Evolutionary conservation across 2,329 filamentous ascomycete species (phyloP), one percentile per base, ranked within the genome.

Genomic region (Thielaviopsis euricoi): DNA sequence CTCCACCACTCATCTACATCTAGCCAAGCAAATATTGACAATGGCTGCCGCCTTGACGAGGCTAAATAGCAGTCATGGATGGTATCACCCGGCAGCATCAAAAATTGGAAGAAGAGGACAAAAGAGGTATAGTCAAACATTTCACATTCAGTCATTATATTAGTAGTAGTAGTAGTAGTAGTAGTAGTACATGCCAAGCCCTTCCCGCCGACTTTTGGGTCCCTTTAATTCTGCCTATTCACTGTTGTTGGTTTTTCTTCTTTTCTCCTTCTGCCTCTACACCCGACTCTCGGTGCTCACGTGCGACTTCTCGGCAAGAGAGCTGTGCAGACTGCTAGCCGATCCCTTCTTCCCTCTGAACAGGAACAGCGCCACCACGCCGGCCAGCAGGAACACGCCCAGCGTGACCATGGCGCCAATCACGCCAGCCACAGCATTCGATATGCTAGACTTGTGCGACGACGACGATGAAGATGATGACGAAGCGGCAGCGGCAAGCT

Each of bases 361-460:
- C 33, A 67, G 3, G 7, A 66, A 53, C 26, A 68, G 67, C 0
- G 61, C 56, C 1, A 58, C 60, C 17, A 62, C 52, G 19, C 53
- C 62, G 40, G 58, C 52, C 37, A 53, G 9, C 12, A 21, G 43
- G 46, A 60, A 58, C 6, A 68, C 64, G 12, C 62, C 67, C 17
- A 70, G 65, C 2, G 67, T 68, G 1, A 68, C 66, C 61, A 67
- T 61, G 2, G 68, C 67, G 17, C 67, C 68, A 22, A 69, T 66
- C 1, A 67, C 67, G 46, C 67, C 67, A 1, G 67, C 67, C 6
- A 69, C 66, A 3, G 63, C 62, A n/a, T 67, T 68, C 4, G 68
- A 69, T 62, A 70, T 66, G 29, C 64, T 64, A 1, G 62, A 57
- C 50, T 53, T 53, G 10, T 54, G 59, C 12, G 61, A 55, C 23